These are phyloP conservation scores for Neurospora crassa DNA, from an alignment of 2,329 filamentous ascomycete genomes.

Conservation along the genomic window DNA sequence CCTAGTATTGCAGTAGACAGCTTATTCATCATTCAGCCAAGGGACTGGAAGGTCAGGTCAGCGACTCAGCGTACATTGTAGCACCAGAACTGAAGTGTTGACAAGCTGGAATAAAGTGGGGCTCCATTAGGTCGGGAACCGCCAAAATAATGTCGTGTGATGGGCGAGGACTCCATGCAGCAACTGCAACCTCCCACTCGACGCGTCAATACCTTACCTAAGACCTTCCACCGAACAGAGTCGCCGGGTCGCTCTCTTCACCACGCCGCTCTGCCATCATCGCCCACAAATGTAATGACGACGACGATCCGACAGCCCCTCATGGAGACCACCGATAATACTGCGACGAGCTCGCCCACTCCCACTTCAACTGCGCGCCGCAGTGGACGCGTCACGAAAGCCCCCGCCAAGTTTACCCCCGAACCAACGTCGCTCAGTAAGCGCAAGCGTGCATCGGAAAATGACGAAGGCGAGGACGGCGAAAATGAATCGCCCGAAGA, in stretches of 20 bases:
- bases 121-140: slow-evolving; percentile 1
- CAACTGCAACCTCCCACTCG: slow-evolving; percentile 6
- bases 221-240: slow-evolving; percentile 6
- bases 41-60: neutral
- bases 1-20: neutral
- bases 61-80: neutral
- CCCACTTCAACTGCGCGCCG: slow-evolving; percentile 49
- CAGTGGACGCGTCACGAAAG: slow-evolving; percentile 57
- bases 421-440: slow-evolving; percentile 41
- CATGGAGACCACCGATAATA: slow-evolving; percentile 46
- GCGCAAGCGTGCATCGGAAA: slow-evolving; percentile 44
- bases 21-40: neutral
- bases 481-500: slow-evolving; percentile 37
- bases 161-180: slow-evolving; percentile 1
- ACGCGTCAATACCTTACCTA: slow-evolving; percentile 19
- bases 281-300: slow-evolving; percentile 26
- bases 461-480: slow-evolving; percentile 37
- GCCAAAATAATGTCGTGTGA: slow-evolving; percentile 19
- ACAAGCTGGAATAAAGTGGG: neutral
- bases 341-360: slow-evolving; percentile 43
- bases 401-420: slow-evolving; percentile 49
- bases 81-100: neutral
- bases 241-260: slow-evolving; percentile 1
- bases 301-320: slow-evolving; percentile 33
- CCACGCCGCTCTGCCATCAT: slow-evolving; percentile 6